Percentiles rank a stretch among this genome's conserved stretches.
phyloP scores from a whole-genome alignment of 2,329 filamentous ascomycete genomes.

The Colletotrichum gigasporum region DNA sequence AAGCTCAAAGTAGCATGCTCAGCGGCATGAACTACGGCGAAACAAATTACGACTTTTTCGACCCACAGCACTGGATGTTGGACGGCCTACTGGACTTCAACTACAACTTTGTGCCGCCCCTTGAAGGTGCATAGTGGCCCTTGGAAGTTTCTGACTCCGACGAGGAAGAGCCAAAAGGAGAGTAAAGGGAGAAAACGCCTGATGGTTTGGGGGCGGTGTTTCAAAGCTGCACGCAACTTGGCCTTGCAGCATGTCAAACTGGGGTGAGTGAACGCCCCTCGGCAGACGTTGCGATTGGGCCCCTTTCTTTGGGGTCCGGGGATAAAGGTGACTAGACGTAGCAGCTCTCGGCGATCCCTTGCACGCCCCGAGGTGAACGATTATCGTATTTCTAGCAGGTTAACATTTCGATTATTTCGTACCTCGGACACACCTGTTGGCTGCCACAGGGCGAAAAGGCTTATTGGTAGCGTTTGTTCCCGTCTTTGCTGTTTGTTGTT shows the following conservation, averaged over 20 bases:
- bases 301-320: slow-evolving; percentile 23
- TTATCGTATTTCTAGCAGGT: background rate
- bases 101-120: slow-evolving; percentile 67
- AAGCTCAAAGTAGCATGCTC: slow-evolving; percentile 53
- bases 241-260: slow-evolving; percentile 8
- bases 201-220: slow-evolving; percentile 9
- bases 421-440: background rate
- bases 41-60: slow-evolving; percentile 86
- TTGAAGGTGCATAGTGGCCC: slow-evolving; percentile 59
- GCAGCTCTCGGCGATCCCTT: slow-evolving; percentile 28
- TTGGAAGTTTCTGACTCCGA: background rate
- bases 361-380: slow-evolving; percentile 14
- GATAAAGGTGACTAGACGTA: slow-evolving; percentile 25
- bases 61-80: slow-evolving; percentile 92
- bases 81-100: slow-evolving; percentile 87
- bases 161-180: background rate
- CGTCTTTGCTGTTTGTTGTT: slow-evolving; percentile 12
- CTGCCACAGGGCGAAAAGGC: background rate
- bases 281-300: slow-evolving; percentile 22
- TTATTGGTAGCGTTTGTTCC: background rate
- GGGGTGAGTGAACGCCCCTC: slow-evolving; percentile 29
- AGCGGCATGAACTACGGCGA: slow-evolving; percentile 68
- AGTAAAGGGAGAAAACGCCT: background rate
- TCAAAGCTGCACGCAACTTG: slow-evolving; percentile 7
- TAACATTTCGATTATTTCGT: background rate